phyloP scores from a whole-genome alignment of 2,329 filamentous ascomycete species.

The Curvularia hawaiiensis region DNA sequence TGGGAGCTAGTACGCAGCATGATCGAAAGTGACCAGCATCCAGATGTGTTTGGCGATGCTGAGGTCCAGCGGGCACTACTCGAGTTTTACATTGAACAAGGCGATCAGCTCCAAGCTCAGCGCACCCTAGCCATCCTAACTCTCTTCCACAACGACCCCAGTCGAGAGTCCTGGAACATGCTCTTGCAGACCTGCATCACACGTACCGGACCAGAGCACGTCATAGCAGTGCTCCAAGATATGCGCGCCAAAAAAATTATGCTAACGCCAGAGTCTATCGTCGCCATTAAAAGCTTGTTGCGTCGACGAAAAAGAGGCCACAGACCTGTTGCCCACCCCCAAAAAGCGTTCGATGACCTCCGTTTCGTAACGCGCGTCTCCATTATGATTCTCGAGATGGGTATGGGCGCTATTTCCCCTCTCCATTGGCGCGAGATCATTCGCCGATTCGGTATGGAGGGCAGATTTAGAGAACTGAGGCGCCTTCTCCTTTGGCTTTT shows the following conservation, averaged over 20 bases:
- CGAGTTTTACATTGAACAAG: slow-evolving; percentile 55
- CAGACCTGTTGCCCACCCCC: slow-evolving; percentile 28
- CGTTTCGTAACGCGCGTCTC: slow-evolving; percentile 56
- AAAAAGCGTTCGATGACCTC: slow-evolving; percentile 43
- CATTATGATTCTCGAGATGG: slow-evolving; percentile 54
- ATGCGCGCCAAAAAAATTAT: slow-evolving; percentile 55
- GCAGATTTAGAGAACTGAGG: slow-evolving; percentile 58
- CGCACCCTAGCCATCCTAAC: slow-evolving; percentile 62
- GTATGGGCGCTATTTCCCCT: slow-evolving; percentile 48
- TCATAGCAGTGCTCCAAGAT: slow-evolving; percentile 50
- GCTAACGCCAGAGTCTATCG: slow-evolving; percentile 51
- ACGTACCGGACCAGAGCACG: slow-evolving; percentile 29
- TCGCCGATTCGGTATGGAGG: slow-evolving; percentile 63
- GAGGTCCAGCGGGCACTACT: slow-evolving; percentile 61
- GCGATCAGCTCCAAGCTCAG: slow-evolving; percentile 59
- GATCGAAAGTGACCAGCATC: slow-evolving; percentile 66
- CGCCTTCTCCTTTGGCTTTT: slow-evolving; percentile 60
- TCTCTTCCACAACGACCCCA: slow-evolving; percentile 46
- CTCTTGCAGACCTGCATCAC: slow-evolving; percentile 51
- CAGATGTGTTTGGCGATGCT: slow-evolving; percentile 64
- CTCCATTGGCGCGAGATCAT: slow-evolving; percentile 63
- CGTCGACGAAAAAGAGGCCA: slow-evolving; percentile 47
- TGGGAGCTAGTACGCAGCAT: slow-evolving; percentile 58
- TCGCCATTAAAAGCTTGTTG: slow-evolving; percentile 49
- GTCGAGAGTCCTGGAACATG: slow-evolving; percentile 53